Percentiles rank a stretch among this genome's conserved stretches.
Conservation (phyloP, 1,284 basidiomycete genomes). For the Pseudozyma pruni region DNA sequence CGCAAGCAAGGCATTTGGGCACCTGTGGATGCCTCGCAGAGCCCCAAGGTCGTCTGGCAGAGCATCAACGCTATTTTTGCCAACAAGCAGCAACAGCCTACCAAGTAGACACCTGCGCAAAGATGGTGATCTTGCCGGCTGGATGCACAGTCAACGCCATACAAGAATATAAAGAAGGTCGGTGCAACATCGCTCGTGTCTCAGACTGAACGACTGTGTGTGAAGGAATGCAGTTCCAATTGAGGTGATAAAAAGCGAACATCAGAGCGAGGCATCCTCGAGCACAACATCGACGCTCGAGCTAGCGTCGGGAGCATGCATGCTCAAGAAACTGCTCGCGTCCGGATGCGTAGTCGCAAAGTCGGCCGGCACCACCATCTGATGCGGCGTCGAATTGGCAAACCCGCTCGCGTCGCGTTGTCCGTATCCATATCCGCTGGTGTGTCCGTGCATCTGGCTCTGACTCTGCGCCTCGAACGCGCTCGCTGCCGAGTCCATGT, state of each 20-base stretch:
- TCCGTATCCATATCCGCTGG: neutral
- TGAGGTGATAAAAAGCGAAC: neutral
- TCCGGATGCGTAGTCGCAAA: slow-evolving; percentile 27
- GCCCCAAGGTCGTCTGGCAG: slow-evolving; percentile 90
- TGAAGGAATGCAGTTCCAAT: neutral
- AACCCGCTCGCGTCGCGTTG: slow-evolving; percentile 6
- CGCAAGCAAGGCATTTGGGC: slow-evolving; percentile 77
- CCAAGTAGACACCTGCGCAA: slow-evolving; percentile 9
- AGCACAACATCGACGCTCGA: slow-evolving; percentile 16
- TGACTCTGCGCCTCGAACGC: slow-evolving; percentile 3
- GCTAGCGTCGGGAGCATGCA: slow-evolving; percentile 10
- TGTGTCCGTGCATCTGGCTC: neutral
- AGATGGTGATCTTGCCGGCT: too few species aligned
- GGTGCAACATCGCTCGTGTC: too few species aligned
- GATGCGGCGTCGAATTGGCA: slow-evolving; percentile 13
- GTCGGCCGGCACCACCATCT: slow-evolving; percentile 16
- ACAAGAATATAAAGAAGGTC: neutral
- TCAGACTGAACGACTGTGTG: too few species aligned
- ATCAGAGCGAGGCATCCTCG: slow-evolving; percentile 20
- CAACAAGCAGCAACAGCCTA: slow-evolving; percentile 24
- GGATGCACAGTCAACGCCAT: neutral
- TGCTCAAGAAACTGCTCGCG: slow-evolving; percentile 21
- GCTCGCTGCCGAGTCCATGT: slow-evolving; percentile 1
- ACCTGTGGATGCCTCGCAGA: slow-evolving; percentile 91
- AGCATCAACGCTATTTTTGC: slow-evolving; percentile 73